Evolutionary conservation across 202 grass and related monocot species (phyloP), one percentile per base, ranked within the genome.

Genomic region (Eragrostis tef): DNA sequence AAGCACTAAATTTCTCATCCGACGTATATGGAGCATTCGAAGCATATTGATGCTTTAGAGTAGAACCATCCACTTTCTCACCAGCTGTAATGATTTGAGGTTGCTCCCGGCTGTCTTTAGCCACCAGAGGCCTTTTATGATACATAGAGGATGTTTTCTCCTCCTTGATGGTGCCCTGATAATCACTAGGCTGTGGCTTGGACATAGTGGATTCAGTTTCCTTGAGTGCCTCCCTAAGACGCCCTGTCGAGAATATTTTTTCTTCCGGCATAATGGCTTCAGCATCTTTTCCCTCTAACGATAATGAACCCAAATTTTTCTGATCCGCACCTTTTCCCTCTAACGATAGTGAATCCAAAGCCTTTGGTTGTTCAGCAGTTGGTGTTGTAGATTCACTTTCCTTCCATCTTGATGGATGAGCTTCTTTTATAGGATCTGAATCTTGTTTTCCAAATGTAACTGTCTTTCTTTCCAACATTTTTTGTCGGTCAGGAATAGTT

Each of bases 41-140:
- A 71, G 19, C 34, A 77, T 64, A 52, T 71, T 77, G 71, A 78
- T 45, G 66, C 72, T 87, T 75, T 68, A 5, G 21, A 46, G 36
- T 87, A 47, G 79, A 82, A 60, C 49, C 51, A 62, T 75, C 64
- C 82, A 27, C 72, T 64, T 75, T 77, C 64, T 42, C 71, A 81
- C 42, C 52, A 77, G 25, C 19, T 75, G 52, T 17, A 42, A 54
- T 80, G 11, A 10, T 62, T 70, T 70, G 50, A 76, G 70, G 19
- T 52, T 81, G 68, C 49, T 34, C 9, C 64, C 9, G 67, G 7
- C 10, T 68, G 51, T 67, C 69, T 74, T 66, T 47, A 67, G 19
- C 39, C 22, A 47, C 84, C 14, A 26, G 25, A 86, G 62, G 77
- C 45, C 49, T 36, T 61, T 77, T 70, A 79, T 83, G 34, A 61